Percentiles rank a stretch among this genome's conserved stretches.
These are phyloP conservation scores for Cyanophora paradoxa DNA, from an alignment of 78 protist genomes.

Conservation along the genomic window DNA sequence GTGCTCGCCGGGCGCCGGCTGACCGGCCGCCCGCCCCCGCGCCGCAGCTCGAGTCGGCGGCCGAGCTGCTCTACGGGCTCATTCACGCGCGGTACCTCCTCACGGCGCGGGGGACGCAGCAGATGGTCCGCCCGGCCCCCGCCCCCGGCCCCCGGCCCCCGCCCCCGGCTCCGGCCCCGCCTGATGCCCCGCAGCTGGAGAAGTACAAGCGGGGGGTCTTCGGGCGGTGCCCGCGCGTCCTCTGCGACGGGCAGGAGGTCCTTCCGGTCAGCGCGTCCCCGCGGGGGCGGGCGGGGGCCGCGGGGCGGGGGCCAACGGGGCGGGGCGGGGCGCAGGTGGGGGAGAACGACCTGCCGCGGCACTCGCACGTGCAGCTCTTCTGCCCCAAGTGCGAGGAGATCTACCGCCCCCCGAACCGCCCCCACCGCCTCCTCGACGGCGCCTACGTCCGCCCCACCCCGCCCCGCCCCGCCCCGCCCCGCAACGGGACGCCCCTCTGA, in stretches of 20 bases:
- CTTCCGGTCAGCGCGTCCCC: slow-evolving; percentile 80
- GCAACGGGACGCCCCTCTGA: too few species aligned
- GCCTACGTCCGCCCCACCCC: too few species aligned
- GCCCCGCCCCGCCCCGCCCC: too few species aligned
- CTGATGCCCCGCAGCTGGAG: neutral
- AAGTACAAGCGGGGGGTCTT: slow-evolving; percentile 78
- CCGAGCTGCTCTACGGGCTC: slow-evolving; percentile 84
- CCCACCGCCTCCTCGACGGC: too few species aligned
- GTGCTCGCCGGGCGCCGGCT: too few species aligned
- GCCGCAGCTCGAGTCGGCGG: slow-evolving; percentile 37
- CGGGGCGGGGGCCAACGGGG: neutral
- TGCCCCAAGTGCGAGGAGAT: slow-evolving; percentile 90
- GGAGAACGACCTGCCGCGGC: slow-evolving; percentile 1
- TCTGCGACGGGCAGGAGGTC: slow-evolving; percentile 84
- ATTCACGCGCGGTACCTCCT: slow-evolving; percentile 89
- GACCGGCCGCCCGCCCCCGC: too few species aligned
- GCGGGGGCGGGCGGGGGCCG: neutral
- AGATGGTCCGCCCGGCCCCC: slow-evolving; percentile 61
- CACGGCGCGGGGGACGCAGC: slow-evolving; percentile 69
- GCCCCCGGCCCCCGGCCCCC: too few species aligned
- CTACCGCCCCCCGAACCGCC: slow-evolving; percentile 37
- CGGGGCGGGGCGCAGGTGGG: neutral
- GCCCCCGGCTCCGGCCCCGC: too few species aligned
- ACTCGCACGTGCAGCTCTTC: slow-evolving; percentile 78
- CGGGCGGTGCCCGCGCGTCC: slow-evolving; percentile 92